A percentile compares a stretch with the other conserved stretches of the same genome.
phyloP scores from a whole-genome alignment of 352 stramenopile species.

The Pythium scleroteichum region DNA sequence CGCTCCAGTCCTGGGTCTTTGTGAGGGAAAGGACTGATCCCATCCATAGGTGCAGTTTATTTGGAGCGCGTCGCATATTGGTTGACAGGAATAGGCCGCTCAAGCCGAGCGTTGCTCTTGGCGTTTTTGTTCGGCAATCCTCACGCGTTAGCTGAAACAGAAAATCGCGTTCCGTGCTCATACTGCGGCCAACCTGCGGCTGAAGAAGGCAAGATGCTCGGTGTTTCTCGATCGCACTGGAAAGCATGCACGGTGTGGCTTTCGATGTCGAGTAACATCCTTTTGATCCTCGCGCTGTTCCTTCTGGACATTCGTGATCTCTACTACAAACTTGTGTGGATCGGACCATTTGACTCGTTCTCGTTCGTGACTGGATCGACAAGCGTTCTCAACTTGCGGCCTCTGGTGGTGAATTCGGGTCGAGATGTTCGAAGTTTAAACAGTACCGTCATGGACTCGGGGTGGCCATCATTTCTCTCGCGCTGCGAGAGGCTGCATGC shows the following conservation, averaged over 20 bases:
- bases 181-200: too few species aligned
- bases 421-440: constrained; percentile 1
- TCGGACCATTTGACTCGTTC: constrained; percentile 23
- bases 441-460: constrained; percentile 15
- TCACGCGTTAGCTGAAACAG: too few species aligned
- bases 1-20: too few species aligned
- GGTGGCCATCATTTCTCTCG: constrained; percentile 24
- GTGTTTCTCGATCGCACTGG: constrained; percentile 8
- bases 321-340: constrained; percentile 30
- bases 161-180: too few species aligned
- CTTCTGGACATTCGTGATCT: constrained; percentile 25
- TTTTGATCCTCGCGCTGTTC: constrained; percentile 24
- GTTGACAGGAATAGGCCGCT: too few species aligned
- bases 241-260: constrained; percentile 23
- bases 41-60: too few species aligned
- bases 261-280: constrained; percentile 22
- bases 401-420: neutral
- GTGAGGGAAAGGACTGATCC: too few species aligned
- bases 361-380: constrained; percentile 17
- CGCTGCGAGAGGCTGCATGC: constrained; percentile 20
- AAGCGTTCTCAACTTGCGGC: constrained; percentile 6
- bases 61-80: too few species aligned
- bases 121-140: neutral
- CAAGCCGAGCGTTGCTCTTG: neutral
- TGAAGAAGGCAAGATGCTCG: neutral